These are phyloP conservation scores for Rhodotorula glutinis DNA, from an alignment of 1,284 basidiomycete species.

Conservation along the genomic window DNA sequence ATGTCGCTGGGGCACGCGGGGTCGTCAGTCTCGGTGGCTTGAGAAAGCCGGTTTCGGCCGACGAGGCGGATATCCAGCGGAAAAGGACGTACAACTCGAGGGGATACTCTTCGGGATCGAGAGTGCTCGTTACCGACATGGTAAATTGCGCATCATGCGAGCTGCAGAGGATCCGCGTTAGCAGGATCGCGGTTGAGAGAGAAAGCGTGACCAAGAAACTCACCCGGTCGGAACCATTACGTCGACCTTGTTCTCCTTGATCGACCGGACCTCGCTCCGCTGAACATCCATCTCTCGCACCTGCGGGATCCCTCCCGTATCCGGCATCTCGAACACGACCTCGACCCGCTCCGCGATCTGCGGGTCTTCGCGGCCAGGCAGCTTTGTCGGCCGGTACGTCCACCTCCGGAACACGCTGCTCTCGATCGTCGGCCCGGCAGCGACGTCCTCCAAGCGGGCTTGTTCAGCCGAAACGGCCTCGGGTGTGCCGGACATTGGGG, in stretches of 20 bases:
- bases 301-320: neutral
- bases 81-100: conserved; percentile 6
- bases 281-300: neutral
- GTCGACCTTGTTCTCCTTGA: conserved; percentile 21
- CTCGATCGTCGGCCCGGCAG: neutral
- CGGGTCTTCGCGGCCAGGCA: neutral
- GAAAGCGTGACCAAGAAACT: neutral
- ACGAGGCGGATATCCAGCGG: neutral
- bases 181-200: too few species aligned
- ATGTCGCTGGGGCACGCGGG: neutral
- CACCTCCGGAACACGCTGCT: conserved; percentile 10
- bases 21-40: too few species aligned
- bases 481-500: neutral
- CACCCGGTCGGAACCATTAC: conserved; percentile 30
- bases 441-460: neutral
- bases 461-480: neutral
- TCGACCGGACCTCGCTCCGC: neutral
- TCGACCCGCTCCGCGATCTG: conserved; percentile 3
- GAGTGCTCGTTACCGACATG: neutral
- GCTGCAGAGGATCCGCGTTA: neutral
- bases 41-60: neutral
- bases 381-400: conserved; percentile 7
- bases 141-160: conserved; percentile 15
- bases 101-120: neutral
- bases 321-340: conserved; percentile 3